phyloP scores from a whole-genome alignment of 2,329 filamentous ascomycete genomes.

The Furcasterigmium sp. region DNA sequence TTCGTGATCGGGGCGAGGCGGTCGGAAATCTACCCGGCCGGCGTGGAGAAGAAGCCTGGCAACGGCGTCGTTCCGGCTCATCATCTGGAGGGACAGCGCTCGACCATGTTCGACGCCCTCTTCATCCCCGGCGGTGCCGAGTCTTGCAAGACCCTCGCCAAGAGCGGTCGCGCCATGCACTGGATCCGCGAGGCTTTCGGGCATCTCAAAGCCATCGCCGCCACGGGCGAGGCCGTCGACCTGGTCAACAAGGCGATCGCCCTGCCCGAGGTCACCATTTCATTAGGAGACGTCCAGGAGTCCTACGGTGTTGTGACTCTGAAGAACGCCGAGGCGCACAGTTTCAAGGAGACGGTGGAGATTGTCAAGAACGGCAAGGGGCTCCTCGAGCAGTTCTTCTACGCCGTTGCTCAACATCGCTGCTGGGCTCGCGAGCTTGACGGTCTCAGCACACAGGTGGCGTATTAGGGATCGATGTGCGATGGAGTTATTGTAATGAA shows the following conservation, averaged over 20 bases:
- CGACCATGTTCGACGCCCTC: slow-evolving; percentile 74
- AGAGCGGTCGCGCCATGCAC: slow-evolving; percentile 68
- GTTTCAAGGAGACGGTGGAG: slow-evolving; percentile 54
- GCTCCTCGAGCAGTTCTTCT: slow-evolving; percentile 68
- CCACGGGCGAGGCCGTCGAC: slow-evolving; percentile 65
- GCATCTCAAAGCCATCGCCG: slow-evolving; percentile 74
- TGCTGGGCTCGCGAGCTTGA: slow-evolving; percentile 71
- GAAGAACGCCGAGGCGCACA: slow-evolving; percentile 43
- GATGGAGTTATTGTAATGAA: not conserved
- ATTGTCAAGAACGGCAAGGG: slow-evolving; percentile 63
- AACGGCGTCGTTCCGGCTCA: slow-evolving; percentile 65
- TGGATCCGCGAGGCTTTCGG: slow-evolving; percentile 79
- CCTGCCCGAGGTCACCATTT: slow-evolving; percentile 35
- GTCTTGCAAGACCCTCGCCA: slow-evolving; percentile 55
- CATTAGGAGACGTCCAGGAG: slow-evolving; percentile 47
- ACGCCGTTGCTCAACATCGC: slow-evolving; percentile 64
- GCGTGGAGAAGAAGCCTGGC: slow-evolving; percentile 44
- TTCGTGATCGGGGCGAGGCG: slow-evolving; percentile 69
- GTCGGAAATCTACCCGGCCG: slow-evolving; percentile 58
- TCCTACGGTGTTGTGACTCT: slow-evolving; percentile 76
- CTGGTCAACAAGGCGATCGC: slow-evolving; percentile 49
- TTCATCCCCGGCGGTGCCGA: slow-evolving; percentile 70
- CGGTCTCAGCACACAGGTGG: slow-evolving; percentile 60
- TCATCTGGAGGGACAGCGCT: slow-evolving; percentile 74
- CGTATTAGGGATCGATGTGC: slow-evolving; percentile 47